These are phyloP conservation scores for Ulmus americana DNA, from an alignment of 331 rosid species.

Conservation along the genomic window DNA sequence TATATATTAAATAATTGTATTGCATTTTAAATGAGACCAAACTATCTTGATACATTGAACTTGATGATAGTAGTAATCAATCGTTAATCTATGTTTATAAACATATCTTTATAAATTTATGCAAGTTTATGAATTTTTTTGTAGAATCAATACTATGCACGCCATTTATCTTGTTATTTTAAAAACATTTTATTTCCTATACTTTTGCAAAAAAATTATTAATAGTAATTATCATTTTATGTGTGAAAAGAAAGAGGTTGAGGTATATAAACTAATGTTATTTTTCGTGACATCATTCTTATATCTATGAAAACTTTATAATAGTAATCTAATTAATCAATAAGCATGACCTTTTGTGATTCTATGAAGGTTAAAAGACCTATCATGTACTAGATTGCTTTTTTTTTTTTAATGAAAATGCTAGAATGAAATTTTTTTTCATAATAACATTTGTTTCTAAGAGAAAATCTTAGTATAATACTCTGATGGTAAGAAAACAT, in stretches of 20 bases:
- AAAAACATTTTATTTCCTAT: not conserved
- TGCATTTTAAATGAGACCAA: not conserved
- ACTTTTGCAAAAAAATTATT: too few species aligned
- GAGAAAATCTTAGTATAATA: too few species aligned
- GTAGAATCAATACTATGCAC: not conserved
- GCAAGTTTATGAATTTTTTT: not conserved
- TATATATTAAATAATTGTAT: not conserved
- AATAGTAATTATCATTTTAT: not conserved
- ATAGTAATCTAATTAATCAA: too few species aligned
- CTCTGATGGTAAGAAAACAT: too few species aligned
- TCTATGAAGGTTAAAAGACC: too few species aligned
- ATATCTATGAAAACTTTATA: not conserved
- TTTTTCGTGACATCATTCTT: not conserved
- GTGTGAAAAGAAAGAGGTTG: not conserved
- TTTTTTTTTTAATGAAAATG: too few species aligned
- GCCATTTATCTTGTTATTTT: not conserved
- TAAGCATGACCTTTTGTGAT: too few species aligned
- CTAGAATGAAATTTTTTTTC: too few species aligned
- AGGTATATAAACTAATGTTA: not conserved
- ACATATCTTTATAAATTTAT: too few species aligned
- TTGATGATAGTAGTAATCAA: conserved; percentile 1
- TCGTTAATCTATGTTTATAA: not conserved
- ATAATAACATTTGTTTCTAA: too few species aligned
- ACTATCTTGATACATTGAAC: conserved; percentile 20
- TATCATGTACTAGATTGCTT: too few species aligned